These are phyloP conservation scores for Zasmidium cellare DNA, from an alignment of 2,329 filamentous ascomycete species.

Conservation along the genomic window DNA sequence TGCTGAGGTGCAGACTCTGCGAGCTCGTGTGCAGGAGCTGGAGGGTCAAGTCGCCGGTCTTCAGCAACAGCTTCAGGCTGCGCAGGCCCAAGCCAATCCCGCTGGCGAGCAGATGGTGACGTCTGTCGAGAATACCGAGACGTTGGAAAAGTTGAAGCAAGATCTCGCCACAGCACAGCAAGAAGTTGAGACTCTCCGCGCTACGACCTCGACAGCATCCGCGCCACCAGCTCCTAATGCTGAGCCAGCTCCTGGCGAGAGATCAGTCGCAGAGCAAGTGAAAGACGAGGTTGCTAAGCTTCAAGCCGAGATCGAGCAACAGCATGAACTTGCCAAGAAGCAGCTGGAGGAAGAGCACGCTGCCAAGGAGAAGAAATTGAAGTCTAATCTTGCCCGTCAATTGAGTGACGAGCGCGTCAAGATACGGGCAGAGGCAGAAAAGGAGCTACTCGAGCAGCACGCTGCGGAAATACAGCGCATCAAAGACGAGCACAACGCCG, in stretches of 20 bases:
- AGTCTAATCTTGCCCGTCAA: conserved; percentile 66
- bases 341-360: conserved; percentile 52
- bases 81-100: conserved; percentile 10
- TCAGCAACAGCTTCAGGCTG: conserved; percentile 41
- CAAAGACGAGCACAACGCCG: conserved; percentile 47
- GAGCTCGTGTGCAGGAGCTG: conserved; percentile 63
- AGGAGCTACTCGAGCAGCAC: conserved; percentile 42
- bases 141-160: conserved; percentile 39
- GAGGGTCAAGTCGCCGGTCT: conserved; percentile 57
- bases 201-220: conserved; percentile 31
- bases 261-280: conserved; percentile 51
- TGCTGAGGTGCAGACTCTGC: conserved; percentile 50
- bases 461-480: conserved; percentile 52
- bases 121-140: conserved; percentile 22
- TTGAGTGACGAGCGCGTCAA: conserved; percentile 51
- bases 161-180: conserved; percentile 47
- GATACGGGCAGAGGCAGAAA: conserved; percentile 39
- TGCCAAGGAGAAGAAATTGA: conserved; percentile 68
- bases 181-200: conserved; percentile 47
- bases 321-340: conserved; percentile 38
- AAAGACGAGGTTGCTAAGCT: conserved; percentile 42
- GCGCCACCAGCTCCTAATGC: conserved; percentile 18
- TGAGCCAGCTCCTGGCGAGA: conserved; percentile 25
- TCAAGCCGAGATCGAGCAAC: conserved; percentile 39
- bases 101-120: neutral